These are phyloP conservation scores for Fusarium liriodendri DNA, from an alignment of 2,329 filamentous ascomycete species.

Conservation along the genomic window DNA sequence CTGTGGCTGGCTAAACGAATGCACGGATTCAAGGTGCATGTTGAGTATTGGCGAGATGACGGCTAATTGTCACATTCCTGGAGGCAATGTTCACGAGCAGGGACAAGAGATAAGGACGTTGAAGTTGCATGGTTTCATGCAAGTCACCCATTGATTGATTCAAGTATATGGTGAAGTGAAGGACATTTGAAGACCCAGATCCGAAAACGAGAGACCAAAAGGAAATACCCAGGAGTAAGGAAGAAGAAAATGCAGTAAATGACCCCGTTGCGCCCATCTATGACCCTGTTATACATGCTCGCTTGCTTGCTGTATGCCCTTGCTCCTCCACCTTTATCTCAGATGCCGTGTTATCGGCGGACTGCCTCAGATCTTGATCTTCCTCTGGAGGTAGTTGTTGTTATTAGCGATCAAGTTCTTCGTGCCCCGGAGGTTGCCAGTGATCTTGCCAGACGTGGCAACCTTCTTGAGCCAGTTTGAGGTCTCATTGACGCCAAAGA, in stretches of 20 bases:
- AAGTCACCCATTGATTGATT: not conserved
- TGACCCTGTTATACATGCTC: not conserved
- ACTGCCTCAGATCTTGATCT: not conserved
- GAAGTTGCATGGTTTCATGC: not conserved
- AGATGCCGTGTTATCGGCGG: not conserved
- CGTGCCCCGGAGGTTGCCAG: constrained; percentile 51
- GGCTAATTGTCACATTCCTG: not conserved
- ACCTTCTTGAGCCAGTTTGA: constrained; percentile 54
- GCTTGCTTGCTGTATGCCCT: not conserved
- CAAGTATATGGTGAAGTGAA: not conserved
- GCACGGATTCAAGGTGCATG: not conserved
- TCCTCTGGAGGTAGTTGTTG: constrained; percentile 45
- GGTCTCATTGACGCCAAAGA: constrained; percentile 49
- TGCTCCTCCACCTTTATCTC: not conserved
- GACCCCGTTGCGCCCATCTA: not conserved
- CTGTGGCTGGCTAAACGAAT: not conserved
- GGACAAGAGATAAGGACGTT: not conserved
- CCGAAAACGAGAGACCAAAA: not conserved
- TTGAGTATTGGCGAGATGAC: not conserved
- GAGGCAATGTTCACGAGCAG: not conserved
- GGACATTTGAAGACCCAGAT: not conserved
- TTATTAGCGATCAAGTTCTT: constrained; percentile 63
- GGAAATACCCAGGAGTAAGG: not conserved
- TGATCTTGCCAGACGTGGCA: constrained; percentile 53
- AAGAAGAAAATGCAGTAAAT: not conserved